phyloP scores from a whole-genome alignment of 2,329 filamentous ascomycete species.

The Simplicillium sp. region DNA sequence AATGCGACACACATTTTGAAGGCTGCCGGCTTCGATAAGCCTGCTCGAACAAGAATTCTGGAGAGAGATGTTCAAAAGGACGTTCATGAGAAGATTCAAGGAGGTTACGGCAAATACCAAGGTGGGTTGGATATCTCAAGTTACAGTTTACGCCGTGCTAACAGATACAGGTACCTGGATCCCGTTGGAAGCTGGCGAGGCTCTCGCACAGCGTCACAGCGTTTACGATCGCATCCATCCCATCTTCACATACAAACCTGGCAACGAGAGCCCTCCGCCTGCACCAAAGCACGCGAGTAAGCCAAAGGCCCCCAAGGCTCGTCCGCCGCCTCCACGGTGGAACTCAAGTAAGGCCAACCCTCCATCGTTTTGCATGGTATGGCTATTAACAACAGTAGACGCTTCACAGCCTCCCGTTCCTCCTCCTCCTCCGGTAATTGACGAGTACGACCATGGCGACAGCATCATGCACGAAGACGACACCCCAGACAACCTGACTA shows the following conservation, averaged over 20 bases:
- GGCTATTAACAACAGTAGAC: no score
- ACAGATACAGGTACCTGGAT: slow-evolving; percentile 75
- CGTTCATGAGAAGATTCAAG: slow-evolving; percentile 94
- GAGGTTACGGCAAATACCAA: slow-evolving; percentile 97
- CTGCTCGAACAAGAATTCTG: slow-evolving; percentile 84
- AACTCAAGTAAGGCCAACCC: slow-evolving; percentile 16
- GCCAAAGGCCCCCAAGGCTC: slow-evolving; percentile 60
- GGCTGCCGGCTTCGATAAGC: slow-evolving; percentile 94
- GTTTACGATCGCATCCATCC: slow-evolving; percentile 72
- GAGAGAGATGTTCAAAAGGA: slow-evolving; percentile 97
- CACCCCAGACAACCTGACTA: slow-evolving; percentile 72
- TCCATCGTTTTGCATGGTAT: background rate
- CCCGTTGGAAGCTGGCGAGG: slow-evolving; percentile 70
- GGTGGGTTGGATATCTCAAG: slow-evolving; percentile 39
- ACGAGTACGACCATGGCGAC: slow-evolving; percentile 57
- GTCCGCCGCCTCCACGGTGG: slow-evolving; percentile 49
- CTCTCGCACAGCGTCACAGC: slow-evolving; percentile 78
- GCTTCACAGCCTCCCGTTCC: no score
- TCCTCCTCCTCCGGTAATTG: slow-evolving; percentile 21
- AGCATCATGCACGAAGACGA: slow-evolving; percentile 63
- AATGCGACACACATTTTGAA: slow-evolving; percentile 99
- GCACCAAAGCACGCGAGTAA: slow-evolving; percentile 89
- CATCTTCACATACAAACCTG: slow-evolving; percentile 84
- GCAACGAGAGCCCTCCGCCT: slow-evolving; percentile 80
- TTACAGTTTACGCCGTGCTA: slow-evolving; percentile 10